These are phyloP conservation scores for Quercus engelmannii DNA, from an alignment of 306 rosid species.

Conservation along the genomic window DNA sequence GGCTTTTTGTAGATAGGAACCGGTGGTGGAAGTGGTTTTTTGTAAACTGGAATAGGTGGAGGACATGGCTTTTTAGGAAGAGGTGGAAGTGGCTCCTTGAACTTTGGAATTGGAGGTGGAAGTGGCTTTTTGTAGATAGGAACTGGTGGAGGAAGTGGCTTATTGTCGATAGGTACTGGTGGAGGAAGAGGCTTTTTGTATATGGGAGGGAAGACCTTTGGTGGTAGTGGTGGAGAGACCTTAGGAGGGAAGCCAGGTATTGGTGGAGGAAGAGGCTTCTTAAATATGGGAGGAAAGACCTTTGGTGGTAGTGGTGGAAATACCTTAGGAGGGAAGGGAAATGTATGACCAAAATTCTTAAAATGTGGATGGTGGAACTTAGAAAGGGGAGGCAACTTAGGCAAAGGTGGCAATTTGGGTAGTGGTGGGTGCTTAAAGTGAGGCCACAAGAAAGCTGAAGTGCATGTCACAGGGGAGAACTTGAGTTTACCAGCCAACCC, in stretches of 20 bases:
- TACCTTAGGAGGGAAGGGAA: slow-evolving; percentile 39
- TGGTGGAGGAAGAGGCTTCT: slow-evolving; percentile 17
- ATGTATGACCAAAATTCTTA: slow-evolving; percentile 18
- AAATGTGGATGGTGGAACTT: neutral
- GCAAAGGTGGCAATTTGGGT: slow-evolving; percentile 27
- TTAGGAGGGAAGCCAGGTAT: neutral
- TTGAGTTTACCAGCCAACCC: slow-evolving; percentile 50
- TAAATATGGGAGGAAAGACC: slow-evolving; percentile 20
- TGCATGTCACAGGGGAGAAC: slow-evolving; percentile 63
- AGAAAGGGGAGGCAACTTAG: neutral
- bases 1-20: neutral
- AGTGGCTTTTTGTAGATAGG: neutral
- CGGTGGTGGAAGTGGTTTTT: slow-evolving; percentile 4
- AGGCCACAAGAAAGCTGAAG: slow-evolving; percentile 66
- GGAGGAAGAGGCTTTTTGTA: neutral
- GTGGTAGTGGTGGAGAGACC: neutral
- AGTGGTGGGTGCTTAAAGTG: slow-evolving; percentile 36
- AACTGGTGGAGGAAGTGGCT: slow-evolving; percentile 24
- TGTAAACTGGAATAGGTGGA: slow-evolving; percentile 1
- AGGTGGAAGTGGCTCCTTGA: neutral
- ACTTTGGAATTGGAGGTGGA: neutral
- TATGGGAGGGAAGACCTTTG: too few relatives aligned
- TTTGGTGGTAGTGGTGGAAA: slow-evolving; percentile 40
- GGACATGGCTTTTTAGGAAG: too few relatives aligned
- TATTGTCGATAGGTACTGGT: neutral